These are phyloP conservation scores for Phaeosphaeriaceae sp. DNA, from an alignment of 2,329 filamentous ascomycete species.

Conservation along the genomic window DNA sequence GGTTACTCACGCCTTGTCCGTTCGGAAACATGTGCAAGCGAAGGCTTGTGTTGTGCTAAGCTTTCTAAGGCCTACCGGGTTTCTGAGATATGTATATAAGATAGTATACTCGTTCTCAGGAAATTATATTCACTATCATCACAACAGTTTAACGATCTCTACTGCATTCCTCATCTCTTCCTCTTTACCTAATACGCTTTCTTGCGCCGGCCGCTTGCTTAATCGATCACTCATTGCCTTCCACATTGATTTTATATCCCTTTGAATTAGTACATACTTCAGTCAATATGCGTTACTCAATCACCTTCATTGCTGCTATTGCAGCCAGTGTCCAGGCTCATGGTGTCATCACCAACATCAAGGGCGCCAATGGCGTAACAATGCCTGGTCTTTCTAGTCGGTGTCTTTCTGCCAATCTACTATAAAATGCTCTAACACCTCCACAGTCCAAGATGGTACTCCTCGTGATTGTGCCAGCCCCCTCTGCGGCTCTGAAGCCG, in stretches of 20 bases:
- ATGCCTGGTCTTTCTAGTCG: conserved; percentile 66
- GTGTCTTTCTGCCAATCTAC: conserved; percentile 8
- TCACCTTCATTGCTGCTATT: conserved; percentile 55
- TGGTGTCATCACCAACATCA: conserved; percentile 63
- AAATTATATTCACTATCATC: conserved; percentile 30
- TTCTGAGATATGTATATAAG: conserved; percentile 36
- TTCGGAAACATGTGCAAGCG: conserved; percentile 10
- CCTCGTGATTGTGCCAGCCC: conserved; percentile 70
- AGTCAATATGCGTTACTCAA: conserved; percentile 57
- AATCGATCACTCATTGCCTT: conserved; percentile 11
- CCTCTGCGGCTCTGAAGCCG: conserved; percentile 68
- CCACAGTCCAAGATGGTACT: conserved; percentile 66
- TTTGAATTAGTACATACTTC: conserved; percentile 14
- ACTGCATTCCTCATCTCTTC: conserved; percentile 4
- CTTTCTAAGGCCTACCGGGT: conserved; percentile 20
- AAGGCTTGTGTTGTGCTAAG: conserved; percentile 43
- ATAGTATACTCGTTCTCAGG: conserved; percentile 12
- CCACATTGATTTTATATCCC: conserved; percentile 1
- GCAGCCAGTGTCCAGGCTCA: conserved; percentile 60
- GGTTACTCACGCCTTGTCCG: conserved; percentile 5
- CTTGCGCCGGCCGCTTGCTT: conserved; percentile 48
- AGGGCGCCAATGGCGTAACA: conserved; percentile 66
- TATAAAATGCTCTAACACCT: conserved; percentile 15
- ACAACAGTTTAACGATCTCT: conserved; percentile 36
- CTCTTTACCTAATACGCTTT: conserved; percentile 37